These are phyloP conservation scores for Heterobasidion occidentale DNA, from an alignment of 1,284 basidiomycete species.

Conservation along the genomic window DNA sequence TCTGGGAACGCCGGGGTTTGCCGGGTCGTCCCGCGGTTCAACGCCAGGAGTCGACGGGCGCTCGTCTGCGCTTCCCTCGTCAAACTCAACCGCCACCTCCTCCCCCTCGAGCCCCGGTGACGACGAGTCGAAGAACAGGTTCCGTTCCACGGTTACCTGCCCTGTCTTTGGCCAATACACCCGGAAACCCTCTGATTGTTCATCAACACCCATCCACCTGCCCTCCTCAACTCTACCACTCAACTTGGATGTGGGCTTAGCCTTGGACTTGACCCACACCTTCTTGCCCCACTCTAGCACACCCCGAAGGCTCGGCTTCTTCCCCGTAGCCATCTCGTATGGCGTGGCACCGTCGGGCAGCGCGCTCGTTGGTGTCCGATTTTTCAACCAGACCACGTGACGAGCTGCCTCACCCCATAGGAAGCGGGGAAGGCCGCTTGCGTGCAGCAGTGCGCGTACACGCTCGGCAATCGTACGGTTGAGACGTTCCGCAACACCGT, in stretches of 20 bases:
- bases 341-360: constrained; percentile 7
- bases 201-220: constrained; percentile 20
- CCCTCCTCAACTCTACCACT: constrained; percentile 17
- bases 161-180: no score
- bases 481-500: constrained; percentile 24
- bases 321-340: background rate
- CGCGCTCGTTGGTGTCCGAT: constrained; percentile 20
- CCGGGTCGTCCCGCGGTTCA: no score
- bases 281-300: constrained; percentile 7
- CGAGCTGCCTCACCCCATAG: background rate
- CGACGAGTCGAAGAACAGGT: no score
- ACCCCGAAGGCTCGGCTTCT: background rate
- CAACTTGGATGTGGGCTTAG: constrained; percentile 17
- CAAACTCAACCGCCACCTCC: no score
- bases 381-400: constrained; percentile 22
- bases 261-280: constrained; percentile 7
- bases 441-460: constrained; percentile 4
- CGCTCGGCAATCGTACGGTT: constrained; percentile 17
- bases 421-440: constrained; percentile 15
- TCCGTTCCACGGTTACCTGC: no score
- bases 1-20: no score
- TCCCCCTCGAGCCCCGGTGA: no score
- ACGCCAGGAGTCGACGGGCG: no score
- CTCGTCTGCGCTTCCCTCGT: no score
- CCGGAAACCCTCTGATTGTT: no score